Evolutionary conservation across 768 basidiomycete genomes (phyloP), one percentile per base, ranked within the genome.

Genomic region (Leccinum subgranulosum): DNA sequence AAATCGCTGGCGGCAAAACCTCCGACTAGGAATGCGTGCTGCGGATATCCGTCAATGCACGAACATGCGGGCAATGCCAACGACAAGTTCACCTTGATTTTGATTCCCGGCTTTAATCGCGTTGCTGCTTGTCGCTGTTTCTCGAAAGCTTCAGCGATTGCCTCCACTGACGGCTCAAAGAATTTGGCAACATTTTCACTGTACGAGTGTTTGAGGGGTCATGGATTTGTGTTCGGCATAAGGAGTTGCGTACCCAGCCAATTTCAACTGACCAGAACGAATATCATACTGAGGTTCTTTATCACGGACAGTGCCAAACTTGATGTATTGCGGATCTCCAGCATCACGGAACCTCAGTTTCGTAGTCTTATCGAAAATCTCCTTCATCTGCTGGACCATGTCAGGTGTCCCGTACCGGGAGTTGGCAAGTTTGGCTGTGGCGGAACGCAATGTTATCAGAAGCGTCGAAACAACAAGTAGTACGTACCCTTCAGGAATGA

Each of bases 91-190:
- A 58, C 62, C 69, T 55, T 62, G 72, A 77, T 43, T 60, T 58
- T 34, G 11, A 79, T 70, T 9, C 27, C 47, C 2, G 25, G 17
- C 2, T 55, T 48, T n/a, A 64, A 56, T 14, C 23, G 39, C 1
- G 67, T 64, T 12, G 60, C 68, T 8, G 55, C 58, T n/a, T 51
- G 17, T 3, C 59, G 59, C 51, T 75, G 73, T 6, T 69, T 59
- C 31, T 63, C 53, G 8, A 81, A 72, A 4, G 73, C 74, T 3
- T 69, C 69, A 3, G 66, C 65, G 10, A 74, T 76, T 2, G 58
- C 71, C 19, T 69, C 51, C 9, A 80, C 61, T 0, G 79, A 79
- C 0, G 76, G 77, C 43, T 77, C 73, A 56, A 82, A 83, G 49
- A 79, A 75, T 1, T 55, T 60, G 3, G 69, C 72, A 5, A 81